Conservation (phyloP, 345 rosid genomes). For the Eucalyptus caleyi region DNA sequence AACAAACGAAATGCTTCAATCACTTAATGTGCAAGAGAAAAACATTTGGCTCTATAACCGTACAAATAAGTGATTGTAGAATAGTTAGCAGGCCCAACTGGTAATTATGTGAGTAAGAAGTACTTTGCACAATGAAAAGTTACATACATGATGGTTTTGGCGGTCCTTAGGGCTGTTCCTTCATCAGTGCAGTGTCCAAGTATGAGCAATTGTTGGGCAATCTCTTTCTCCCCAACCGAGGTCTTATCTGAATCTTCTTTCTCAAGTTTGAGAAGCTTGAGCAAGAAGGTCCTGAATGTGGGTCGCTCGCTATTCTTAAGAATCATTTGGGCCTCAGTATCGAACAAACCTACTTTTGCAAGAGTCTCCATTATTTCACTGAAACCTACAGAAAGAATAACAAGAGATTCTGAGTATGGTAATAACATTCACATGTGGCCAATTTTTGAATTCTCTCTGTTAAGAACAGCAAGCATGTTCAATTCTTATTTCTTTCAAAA, state of each 20-base stretch:
- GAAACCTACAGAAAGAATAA: conserved; percentile 37
- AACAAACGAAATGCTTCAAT: background rate
- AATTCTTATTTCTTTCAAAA: background rate
- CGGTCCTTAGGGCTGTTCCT: conserved; percentile 43
- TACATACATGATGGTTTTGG: conserved; percentile 66
- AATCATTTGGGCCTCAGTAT: conserved; percentile 28
- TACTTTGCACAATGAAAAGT: background rate
- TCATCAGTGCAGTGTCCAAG: conserved; percentile 56
- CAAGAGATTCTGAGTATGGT: background rate
- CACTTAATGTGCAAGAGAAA: background rate
- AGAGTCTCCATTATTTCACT: conserved; percentile 65
- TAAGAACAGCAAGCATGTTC: background rate
- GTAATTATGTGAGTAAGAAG: background rate
- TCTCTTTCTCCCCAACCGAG: conserved; percentile 37
- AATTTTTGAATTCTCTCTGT: background rate
- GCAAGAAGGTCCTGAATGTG: conserved; percentile 43
- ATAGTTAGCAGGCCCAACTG: background rate
- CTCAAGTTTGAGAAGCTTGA: conserved; percentile 26
- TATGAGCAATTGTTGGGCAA: conserved; percentile 33
- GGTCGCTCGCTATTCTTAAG: conserved; percentile 23
- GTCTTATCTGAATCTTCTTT: conserved; percentile 5
- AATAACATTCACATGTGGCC: background rate
- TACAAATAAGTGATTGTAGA: no score
- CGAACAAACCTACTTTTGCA: conserved; percentile 63
- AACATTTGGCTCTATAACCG: background rate